Conservation (phyloP, 1,139 yeast species). For the Candida smagusa region DNA sequence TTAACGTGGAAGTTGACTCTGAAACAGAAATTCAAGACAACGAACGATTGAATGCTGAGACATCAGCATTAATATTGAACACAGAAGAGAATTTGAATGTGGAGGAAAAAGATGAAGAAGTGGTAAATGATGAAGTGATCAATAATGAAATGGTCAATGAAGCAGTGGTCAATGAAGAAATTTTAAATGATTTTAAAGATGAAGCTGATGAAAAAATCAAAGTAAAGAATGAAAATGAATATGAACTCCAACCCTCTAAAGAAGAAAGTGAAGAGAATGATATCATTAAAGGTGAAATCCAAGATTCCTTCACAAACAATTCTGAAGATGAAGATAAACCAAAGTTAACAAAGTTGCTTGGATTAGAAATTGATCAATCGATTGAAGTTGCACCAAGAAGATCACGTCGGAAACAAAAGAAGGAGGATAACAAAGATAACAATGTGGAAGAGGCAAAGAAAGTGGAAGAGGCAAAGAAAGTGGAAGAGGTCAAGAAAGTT, state of each 20-base stretch:
- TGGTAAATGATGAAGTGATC: not conserved
- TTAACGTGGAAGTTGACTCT: slow-evolving; percentile 10
- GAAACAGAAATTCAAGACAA: slow-evolving; percentile 9
- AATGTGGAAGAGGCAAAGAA: not conserved
- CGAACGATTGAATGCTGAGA: not conserved
- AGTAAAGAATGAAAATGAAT: slow-evolving; percentile 8
- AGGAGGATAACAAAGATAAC: slow-evolving; percentile 3
- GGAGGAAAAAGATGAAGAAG: slow-evolving; percentile 3
- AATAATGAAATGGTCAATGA: not conserved
- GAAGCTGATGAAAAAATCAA: no score
- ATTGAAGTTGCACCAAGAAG: slow-evolving; percentile 10
- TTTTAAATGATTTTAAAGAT: no score
- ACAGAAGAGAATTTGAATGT: not conserved
- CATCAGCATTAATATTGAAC: not conserved
- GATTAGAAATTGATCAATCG: slow-evolving; percentile 10
- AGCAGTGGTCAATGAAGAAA: no score
- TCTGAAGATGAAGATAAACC: slow-evolving; percentile 7
- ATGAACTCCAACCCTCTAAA: slow-evolving; percentile 6
- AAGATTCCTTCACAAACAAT: slow-evolving; percentile 1
- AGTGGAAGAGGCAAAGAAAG: slow-evolving; percentile 4
- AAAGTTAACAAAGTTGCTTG: slow-evolving; percentile 9
- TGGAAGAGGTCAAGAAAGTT: slow-evolving; percentile 4
- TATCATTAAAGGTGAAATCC: slow-evolving; percentile 4
- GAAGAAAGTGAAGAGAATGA: slow-evolving; percentile 10
- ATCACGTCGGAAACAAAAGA: slow-evolving; percentile 3